Percentiles rank a stretch among this genome's conserved stretches.
Evolutionary conservation across 2,329 filamentous ascomycete genomes (phyloP).

Genomic region (Fusarium subglutinans): DNA sequence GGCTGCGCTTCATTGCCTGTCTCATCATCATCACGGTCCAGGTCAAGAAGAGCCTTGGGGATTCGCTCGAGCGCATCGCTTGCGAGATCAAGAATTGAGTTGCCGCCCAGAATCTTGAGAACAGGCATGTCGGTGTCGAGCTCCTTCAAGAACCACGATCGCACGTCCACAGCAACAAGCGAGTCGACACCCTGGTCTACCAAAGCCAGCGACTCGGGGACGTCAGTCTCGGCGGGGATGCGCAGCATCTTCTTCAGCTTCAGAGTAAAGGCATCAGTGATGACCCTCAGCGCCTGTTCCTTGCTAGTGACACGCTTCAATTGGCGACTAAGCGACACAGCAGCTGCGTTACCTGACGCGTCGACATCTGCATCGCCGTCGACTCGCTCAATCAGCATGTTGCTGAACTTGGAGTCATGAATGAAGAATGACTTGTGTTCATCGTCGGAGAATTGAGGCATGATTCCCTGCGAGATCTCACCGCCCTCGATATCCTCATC

Average conservation of each 20-base stretch:
- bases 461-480: conserved; percentile 1
- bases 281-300: not conserved
- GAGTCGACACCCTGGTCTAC: conserved; percentile 42
- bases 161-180: conserved; percentile 50
- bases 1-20: not conserved
- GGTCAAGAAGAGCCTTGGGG: not conserved
- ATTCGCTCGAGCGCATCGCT: not conserved
- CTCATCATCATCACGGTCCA: not conserved
- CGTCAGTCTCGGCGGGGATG: not conserved
- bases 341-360: not conserved
- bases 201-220: not conserved
- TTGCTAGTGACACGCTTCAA: not conserved
- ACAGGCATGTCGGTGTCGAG: conserved; percentile 55
- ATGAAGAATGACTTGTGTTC: conserved; percentile 12
- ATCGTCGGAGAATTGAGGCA: not conserved
- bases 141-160: conserved; percentile 60
- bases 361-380: not conserved
- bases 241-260: conserved; percentile 11
- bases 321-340: not conserved
- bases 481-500: not conserved
- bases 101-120: conserved; percentile 47
- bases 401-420: conserved; percentile 9
- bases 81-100: conserved; percentile 19
- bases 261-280: not conserved
- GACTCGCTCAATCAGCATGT: not conserved